Conservation (phyloP, 2,329 filamentous ascomycete species). For the Alternaria conjuncta region DNA sequence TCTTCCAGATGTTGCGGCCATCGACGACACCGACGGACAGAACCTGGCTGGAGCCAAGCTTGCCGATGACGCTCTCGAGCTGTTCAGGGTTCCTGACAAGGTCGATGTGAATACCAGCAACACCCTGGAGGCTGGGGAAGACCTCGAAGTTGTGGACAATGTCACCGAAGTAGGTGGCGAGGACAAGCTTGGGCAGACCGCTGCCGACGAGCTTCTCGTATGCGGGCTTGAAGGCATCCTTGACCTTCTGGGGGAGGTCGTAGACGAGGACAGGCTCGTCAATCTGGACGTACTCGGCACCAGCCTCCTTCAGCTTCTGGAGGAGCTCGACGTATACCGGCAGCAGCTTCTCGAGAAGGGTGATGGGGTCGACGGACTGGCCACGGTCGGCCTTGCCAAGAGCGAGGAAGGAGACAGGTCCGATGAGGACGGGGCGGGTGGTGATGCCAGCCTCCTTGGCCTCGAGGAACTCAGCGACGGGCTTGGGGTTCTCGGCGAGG, state of each 20-base stretch:
- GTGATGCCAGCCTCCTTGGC: slow-evolving; percentile 94
- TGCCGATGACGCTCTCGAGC: slow-evolving; percentile 81
- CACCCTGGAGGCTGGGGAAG: slow-evolving; percentile 72
- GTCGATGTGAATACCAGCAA: slow-evolving; percentile 91
- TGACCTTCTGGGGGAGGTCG: slow-evolving; percentile 86
- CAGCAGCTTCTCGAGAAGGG: slow-evolving; percentile 89
- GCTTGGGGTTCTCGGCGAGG: slow-evolving; percentile 86
- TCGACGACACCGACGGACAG: slow-evolving; percentile 97
- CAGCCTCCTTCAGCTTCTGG: slow-evolving; percentile 90
- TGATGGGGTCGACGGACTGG: slow-evolving; percentile 90
- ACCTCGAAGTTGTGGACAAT: slow-evolving; percentile 98
- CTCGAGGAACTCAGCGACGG: slow-evolving; percentile 91
- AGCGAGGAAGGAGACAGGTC: slow-evolving; percentile 95
- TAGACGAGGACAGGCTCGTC: slow-evolving; percentile 98
- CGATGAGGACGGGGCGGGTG: slow-evolving; percentile 93
- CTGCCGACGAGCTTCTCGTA: slow-evolving; percentile 87
- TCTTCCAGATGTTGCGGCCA: slow-evolving; percentile 99
- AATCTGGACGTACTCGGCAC: slow-evolving; percentile 96
- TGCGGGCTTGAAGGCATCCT: slow-evolving; percentile 96
- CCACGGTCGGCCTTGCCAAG: slow-evolving; percentile 98
- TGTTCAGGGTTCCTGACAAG: slow-evolving; percentile 98
- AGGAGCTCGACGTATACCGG: slow-evolving; percentile 95
- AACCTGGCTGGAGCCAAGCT: slow-evolving; percentile 85
- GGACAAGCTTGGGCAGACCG: slow-evolving; percentile 84
- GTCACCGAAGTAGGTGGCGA: slow-evolving; percentile 99